Percentiles rank a stretch among this genome's conserved stretches.
These are phyloP conservation scores for Yamadazyma ubonensis DNA, from an alignment of 805 yeast species.

Conservation along the genomic window DNA sequence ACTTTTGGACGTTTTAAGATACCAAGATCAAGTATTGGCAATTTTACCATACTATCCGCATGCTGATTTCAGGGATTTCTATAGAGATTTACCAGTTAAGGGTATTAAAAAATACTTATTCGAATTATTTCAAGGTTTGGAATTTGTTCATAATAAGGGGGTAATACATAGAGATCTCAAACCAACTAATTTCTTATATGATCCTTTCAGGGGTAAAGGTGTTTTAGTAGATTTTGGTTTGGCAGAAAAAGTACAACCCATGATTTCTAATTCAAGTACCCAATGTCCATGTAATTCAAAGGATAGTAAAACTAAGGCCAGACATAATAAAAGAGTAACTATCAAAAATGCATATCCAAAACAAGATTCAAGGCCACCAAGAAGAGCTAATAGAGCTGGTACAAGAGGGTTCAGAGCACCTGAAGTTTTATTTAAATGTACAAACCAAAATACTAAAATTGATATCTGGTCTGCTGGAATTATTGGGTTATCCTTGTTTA, in stretches of 20 bases:
- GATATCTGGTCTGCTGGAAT: conserved; percentile 96
- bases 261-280: conserved; percentile 19
- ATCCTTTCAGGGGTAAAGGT: conserved; percentile 66
- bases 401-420: conserved; percentile 95
- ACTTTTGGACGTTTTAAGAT: conserved; percentile 79
- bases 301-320: conserved; percentile 14
- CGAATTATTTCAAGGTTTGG: conserved; percentile 75
- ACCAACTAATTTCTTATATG: conserved; percentile 67
- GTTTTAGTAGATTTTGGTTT: conserved; percentile 90
- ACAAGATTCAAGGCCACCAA: conserved; percentile 81
- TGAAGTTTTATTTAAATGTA: conserved; percentile 84
- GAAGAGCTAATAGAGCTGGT: conserved; percentile 96
- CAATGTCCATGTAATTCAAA: conserved; percentile 55
- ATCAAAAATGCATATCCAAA: conserved; percentile 66
- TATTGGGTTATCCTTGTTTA: conserved; percentile 71
- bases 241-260: conserved; percentile 55
- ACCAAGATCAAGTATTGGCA: conserved; percentile 89
- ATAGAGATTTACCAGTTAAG: conserved; percentile 70
- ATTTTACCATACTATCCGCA: conserved; percentile 90
- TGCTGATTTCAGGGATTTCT: conserved; percentile 85
- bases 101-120: conserved; percentile 81
- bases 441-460: conserved; percentile 74
- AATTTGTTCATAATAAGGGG: conserved; percentile 51
- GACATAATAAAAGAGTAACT: conserved; percentile 23
- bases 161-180: conserved; percentile 45